Conservation (phyloP, 164 flowering plant genomes). For the Kalanchoe fedtschenkoi region DNA sequence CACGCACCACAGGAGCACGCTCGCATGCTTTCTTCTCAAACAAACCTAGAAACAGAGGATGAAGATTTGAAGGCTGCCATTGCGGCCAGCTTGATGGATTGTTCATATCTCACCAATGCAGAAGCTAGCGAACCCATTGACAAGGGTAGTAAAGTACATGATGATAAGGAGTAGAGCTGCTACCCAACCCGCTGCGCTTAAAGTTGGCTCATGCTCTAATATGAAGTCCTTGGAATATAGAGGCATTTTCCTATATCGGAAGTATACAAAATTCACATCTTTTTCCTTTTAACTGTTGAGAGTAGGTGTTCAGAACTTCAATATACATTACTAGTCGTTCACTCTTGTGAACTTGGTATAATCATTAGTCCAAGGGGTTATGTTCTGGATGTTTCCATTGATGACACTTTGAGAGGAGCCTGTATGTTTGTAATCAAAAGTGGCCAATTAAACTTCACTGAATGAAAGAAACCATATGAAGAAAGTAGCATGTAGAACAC, state of each 20-base stretch:
- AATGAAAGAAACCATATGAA: too few species aligned
- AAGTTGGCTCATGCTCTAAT: neutral
- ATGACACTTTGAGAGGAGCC: too few species aligned
- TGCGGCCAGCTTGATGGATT: slow-evolving; percentile 75
- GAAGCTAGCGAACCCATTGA: slow-evolving; percentile 9
- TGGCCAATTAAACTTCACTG: too few species aligned
- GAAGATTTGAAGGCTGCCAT: slow-evolving; percentile 84
- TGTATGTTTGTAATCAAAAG: too few species aligned
- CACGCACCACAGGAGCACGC: slow-evolving; percentile 12
- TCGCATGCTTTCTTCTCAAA: slow-evolving; percentile 13
- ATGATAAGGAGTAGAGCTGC: neutral
- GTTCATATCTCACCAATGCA: slow-evolving; percentile 18
- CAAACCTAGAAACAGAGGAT: slow-evolving; percentile 46
- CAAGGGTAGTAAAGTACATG: neutral
- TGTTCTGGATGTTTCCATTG: too few species aligned
- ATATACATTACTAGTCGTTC: too few species aligned
- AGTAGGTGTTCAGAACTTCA: neutral
- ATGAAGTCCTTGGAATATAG: neutral
- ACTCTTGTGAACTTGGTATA: too few species aligned
- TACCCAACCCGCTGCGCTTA: neutral
- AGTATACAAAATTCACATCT: neutral
- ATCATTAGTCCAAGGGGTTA: too few species aligned
- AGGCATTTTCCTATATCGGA: neutral
- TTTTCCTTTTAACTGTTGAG: neutral
- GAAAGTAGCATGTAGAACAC: too few species aligned